A percentile compares a stretch with the other conserved stretches of the same genome.
phyloP scores from a whole-genome alignment of 2,329 filamentous ascomycete genomes.

The Epichloe elymi region DNA sequence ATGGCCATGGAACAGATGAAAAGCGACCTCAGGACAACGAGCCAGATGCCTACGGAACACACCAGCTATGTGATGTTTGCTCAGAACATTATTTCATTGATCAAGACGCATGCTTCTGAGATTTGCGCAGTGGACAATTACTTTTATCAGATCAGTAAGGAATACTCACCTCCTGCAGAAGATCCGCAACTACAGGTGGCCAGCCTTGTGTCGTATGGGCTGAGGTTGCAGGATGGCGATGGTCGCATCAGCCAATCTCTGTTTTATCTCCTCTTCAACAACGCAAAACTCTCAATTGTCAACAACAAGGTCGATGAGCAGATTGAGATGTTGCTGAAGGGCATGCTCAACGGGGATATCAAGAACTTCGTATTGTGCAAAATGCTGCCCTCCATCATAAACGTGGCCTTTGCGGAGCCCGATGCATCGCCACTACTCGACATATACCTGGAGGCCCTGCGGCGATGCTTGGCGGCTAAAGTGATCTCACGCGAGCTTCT shows the following conservation, averaged over 20 bases:
- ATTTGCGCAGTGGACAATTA: conserved; percentile 41
- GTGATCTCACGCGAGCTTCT: conserved; percentile 25
- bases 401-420: conserved; percentile 19
- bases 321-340: conserved; percentile 29
- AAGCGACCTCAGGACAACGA: conserved; percentile 30
- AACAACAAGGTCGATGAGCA: conserved; percentile 36
- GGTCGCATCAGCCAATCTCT: conserved; percentile 32
- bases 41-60: conserved; percentile 27
- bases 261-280: conserved; percentile 44
- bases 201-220: conserved; percentile 40
- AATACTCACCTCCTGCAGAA: conserved; percentile 41
- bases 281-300: conserved; percentile 40
- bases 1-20: conserved; percentile 42
- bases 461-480: conserved; percentile 20
- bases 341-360: conserved; percentile 33
- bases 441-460: conserved; percentile 33
- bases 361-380: conserved; percentile 33
- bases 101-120: conserved; percentile 39
- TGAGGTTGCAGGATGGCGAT: conserved; percentile 40
- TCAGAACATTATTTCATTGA: conserved; percentile 36
- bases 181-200: conserved; percentile 45
- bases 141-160: conserved; percentile 41
- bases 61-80: conserved; percentile 36
- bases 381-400: conserved; percentile 42
- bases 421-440: conserved; percentile 36